These are phyloP conservation scores for Sesbania bispinosa DNA, from an alignment of 306 rosid genomes.

Conservation along the genomic window DNA sequence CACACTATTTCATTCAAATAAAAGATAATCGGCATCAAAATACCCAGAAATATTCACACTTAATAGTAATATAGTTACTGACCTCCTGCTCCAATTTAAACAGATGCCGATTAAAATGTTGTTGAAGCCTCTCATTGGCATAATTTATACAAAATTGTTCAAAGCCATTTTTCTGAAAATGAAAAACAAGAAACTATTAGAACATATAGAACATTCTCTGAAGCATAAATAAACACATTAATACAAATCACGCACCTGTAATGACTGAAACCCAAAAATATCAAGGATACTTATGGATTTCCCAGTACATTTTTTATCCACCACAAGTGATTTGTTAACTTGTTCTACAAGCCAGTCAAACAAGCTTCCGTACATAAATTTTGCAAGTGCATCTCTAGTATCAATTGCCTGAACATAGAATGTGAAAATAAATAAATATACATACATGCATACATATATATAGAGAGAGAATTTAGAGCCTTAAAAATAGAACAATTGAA, in stretches of 20 bases:
- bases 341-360: slow-evolving; percentile 88
- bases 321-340: slow-evolving; percentile 72
- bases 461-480: slow-evolving; percentile 18
- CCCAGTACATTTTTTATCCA: slow-evolving; percentile 39
- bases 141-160: slow-evolving; percentile 93
- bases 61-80: slow-evolving; percentile 29
- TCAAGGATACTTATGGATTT: slow-evolving; percentile 84
- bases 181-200: slow-evolving; percentile 27
- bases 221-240: slow-evolving; percentile 13
- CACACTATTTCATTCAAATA: background rate
- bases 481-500: slow-evolving; percentile 16
- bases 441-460: background rate
- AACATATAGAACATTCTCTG: slow-evolving; percentile 2
- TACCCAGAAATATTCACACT: background rate
- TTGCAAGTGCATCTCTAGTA: slow-evolving; percentile 77
- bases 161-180: slow-evolving; percentile 70
- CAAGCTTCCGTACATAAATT: slow-evolving; percentile 71
- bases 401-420: slow-evolving; percentile 61
- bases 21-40: background rate
- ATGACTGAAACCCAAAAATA: slow-evolving; percentile 79
- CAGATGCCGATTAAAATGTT: slow-evolving; percentile 78
- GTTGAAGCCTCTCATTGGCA: slow-evolving; percentile 98
- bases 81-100: slow-evolving; percentile 94
- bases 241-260: slow-evolving; percentile 56
- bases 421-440: background rate